These are phyloP conservation scores for Micractinium conductrix DNA, from an alignment of 139 green algal genomes.

Conservation along the genomic window DNA sequence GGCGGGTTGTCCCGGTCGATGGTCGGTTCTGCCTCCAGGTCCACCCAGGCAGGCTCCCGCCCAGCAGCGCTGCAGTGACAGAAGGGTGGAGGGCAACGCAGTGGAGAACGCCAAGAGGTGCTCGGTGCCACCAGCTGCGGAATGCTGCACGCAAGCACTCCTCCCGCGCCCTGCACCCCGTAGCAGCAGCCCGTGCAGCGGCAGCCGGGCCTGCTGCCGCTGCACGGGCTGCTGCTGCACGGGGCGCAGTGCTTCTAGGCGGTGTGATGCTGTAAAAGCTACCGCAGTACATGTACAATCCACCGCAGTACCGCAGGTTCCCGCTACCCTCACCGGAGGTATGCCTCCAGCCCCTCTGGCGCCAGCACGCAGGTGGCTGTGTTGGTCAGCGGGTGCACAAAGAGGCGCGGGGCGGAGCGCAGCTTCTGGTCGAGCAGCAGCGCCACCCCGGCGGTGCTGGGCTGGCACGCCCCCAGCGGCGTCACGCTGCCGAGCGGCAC, in stretches of 20 bases:
- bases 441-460: conserved; percentile 47
- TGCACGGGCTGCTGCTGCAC: too few relatives aligned
- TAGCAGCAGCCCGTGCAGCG: too few relatives aligned
- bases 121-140: neutral
- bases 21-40: conserved; percentile 68
- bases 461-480: conserved; percentile 65
- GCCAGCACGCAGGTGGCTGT: conserved; percentile 55
- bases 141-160: too few relatives aligned
- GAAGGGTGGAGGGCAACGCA: neutral
- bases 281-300: too few relatives aligned
- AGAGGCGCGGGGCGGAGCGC: conserved; percentile 37
- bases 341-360: conserved; percentile 54
- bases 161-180: too few relatives aligned
- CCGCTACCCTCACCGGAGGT: conserved; percentile 46
- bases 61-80: conserved; percentile 28
- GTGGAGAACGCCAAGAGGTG: neutral
- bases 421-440: conserved; percentile 71
- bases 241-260: too few relatives aligned
- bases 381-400: conserved; percentile 77
- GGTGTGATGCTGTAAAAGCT: too few relatives aligned
- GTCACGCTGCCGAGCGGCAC: conserved; percentile 73
- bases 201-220: too few relatives aligned
- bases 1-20: conserved; percentile 73
- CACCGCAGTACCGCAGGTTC: too few relatives aligned
- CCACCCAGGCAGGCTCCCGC: conserved; percentile 61